Conservation (phyloP, 768 basidiomycete species). For the Russula dissimulans region DNA sequence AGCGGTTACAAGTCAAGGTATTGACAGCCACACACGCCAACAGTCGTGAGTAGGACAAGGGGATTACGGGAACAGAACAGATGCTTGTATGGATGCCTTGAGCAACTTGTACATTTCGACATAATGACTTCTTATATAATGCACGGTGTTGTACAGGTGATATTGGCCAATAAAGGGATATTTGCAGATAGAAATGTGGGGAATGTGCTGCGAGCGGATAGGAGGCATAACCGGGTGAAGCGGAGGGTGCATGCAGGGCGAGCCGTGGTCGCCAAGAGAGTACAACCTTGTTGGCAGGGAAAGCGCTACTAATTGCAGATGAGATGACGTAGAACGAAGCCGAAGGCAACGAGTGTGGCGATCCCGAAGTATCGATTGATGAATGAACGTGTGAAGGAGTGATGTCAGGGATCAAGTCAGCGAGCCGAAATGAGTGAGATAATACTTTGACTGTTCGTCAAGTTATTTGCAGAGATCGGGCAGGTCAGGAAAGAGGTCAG, state of each 20-base stretch:
- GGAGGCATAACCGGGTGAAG: background rate
- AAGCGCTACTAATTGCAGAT: background rate
- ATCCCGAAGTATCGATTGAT: constrained; percentile 6
- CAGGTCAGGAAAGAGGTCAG: background rate
- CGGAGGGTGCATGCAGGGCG: background rate
- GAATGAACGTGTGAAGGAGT: constrained; percentile 16
- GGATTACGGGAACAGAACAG: background rate
- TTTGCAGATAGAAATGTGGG: constrained; percentile 6
- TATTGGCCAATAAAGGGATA: constrained; percentile 7
- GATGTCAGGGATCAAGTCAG: constrained; percentile 1
- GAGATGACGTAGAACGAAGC: constrained; percentile 6
- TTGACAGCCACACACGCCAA: constrained; percentile 7
- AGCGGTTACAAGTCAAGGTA: constrained; percentile 6
- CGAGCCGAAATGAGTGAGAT: constrained; percentile 7
- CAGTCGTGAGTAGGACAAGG: background rate
- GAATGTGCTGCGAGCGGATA: constrained; percentile 7
- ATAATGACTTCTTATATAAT: constrained; percentile 7
- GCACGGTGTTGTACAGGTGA: constrained; percentile 18
- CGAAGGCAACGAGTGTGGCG: constrained; percentile 11
- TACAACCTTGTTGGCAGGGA: background rate
- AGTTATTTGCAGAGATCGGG: background rate
- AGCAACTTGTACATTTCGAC: constrained; percentile 12
- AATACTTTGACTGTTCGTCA: background rate
- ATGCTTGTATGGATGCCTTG: background rate
- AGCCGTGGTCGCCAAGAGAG: background rate